Conservation (phyloP, 2,329 filamentous ascomycete genomes). For the Tolypocladium nubicola region DNA sequence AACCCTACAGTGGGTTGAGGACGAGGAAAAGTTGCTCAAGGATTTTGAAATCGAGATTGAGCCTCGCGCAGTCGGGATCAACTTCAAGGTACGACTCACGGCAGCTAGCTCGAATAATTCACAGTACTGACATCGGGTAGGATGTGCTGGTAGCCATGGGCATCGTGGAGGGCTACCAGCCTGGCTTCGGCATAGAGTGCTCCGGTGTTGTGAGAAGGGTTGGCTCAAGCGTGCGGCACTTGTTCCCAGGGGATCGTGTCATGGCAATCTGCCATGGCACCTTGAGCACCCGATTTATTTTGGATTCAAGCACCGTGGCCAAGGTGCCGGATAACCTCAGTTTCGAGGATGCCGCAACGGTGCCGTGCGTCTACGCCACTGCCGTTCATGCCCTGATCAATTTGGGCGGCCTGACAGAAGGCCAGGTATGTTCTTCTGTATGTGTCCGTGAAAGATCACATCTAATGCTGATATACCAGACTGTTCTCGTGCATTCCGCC, state of each 20-base stretch:
- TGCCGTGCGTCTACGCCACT: constrained; percentile 22
- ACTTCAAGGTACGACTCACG: background rate
- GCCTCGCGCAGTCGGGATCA: background rate
- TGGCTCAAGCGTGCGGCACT: constrained; percentile 5
- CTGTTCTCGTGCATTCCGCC: constrained; percentile 20
- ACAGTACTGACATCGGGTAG: background rate
- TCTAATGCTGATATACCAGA: constrained; percentile 2
- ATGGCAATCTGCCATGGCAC: constrained; percentile 9
- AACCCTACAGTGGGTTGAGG: background rate
- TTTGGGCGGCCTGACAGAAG: constrained; percentile 3
- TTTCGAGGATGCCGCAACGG: constrained; percentile 21
- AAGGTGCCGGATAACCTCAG: constrained; percentile 21
- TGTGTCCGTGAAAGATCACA: background rate
- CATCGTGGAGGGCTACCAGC: constrained; percentile 1
- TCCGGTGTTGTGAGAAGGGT: constrained; percentile 11
- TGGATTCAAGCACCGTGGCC: constrained; percentile 6
- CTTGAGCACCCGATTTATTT: constrained; percentile 15
- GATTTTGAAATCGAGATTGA: background rate
- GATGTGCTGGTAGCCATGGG: constrained; percentile 6
- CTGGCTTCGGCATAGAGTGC: constrained; percentile 17
- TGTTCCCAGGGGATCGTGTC: constrained; percentile 24
- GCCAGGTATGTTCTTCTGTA: constrained; percentile 2
- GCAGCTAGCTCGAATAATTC: background rate
- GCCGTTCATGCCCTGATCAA: constrained; percentile 11
- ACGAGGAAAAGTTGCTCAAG: background rate